These are phyloP conservation scores for Dothiorella sarmentorum DNA, from an alignment of 2,329 filamentous ascomycete species.

Conservation along the genomic window DNA sequence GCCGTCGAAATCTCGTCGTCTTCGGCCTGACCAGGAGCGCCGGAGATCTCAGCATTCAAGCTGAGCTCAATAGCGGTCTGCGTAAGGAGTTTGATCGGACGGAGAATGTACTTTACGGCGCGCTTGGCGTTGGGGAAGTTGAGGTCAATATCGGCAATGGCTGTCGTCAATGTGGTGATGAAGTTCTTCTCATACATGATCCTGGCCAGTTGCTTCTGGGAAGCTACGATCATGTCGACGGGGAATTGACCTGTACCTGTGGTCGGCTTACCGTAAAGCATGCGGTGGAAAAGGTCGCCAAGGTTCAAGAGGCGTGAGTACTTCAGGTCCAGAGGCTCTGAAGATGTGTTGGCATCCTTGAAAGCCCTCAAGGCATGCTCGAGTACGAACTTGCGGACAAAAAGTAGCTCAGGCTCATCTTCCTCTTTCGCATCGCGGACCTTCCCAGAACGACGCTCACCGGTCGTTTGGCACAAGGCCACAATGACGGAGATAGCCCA, in stretches of 20 bases:
- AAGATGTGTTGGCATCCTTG: conserved; percentile 76
- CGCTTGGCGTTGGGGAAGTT: conserved; percentile 91
- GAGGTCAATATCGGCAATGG: conserved; percentile 91
- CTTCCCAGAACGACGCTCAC: conserved; percentile 65
- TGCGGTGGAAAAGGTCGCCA: conserved; percentile 86
- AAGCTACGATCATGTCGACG: conserved; percentile 40
- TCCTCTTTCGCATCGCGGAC: conserved; percentile 61
- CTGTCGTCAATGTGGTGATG: conserved; percentile 79
- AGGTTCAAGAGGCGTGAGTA: conserved; percentile 85
- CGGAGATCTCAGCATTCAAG: conserved; percentile 71
- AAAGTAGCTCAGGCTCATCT: conserved; percentile 78
- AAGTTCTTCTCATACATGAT: conserved; percentile 99
- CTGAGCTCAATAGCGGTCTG: conserved; percentile 84
- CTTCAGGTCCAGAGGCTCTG: conserved; percentile 76
- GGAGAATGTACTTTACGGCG: conserved; percentile 92
- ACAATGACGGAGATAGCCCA: conserved; percentile 86
- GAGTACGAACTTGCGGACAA: conserved; percentile 90
- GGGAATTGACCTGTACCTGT: conserved; percentile 20
- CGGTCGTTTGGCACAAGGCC: conserved; percentile 82
- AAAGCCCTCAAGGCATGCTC: conserved; percentile 91
- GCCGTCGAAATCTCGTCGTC: conserved; percentile 86
- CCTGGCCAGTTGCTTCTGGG: conserved; percentile 80
- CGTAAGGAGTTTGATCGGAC: conserved; percentile 82
- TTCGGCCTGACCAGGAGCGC: conserved; percentile 60
- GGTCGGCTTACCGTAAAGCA: conserved; percentile 49